These are phyloP conservation scores for Hypoxylon sp. DNA, from an alignment of 2,329 filamentous ascomycete genomes.

Conservation along the genomic window DNA sequence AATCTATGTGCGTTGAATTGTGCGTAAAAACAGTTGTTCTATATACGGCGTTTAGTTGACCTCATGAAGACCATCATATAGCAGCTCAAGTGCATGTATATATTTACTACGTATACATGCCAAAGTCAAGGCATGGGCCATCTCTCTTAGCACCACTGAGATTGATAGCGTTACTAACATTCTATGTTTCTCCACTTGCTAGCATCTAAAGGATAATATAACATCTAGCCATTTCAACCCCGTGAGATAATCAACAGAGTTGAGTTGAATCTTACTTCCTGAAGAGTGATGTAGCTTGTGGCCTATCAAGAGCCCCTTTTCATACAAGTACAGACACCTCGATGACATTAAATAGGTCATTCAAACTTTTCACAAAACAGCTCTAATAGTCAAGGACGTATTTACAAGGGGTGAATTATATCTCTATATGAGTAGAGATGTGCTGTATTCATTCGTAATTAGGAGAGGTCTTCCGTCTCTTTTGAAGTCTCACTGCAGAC, in stretches of 20 bases:
- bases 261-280: background rate
- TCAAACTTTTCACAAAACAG: background rate
- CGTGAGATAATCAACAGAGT: background rate
- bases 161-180: too few species aligned
- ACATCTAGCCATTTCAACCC: too few species aligned
- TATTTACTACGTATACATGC: too few species aligned
- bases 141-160: too few species aligned
- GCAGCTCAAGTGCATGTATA: background rate
- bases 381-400: background rate
- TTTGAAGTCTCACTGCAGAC: slow-evolving; percentile 23
- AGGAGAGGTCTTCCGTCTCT: slow-evolving; percentile 28
- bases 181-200: too few species aligned
- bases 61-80: background rate
- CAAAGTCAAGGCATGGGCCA: too few species aligned
- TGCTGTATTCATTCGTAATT: slow-evolving; percentile 17
- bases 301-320: background rate
- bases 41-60: too few species aligned
- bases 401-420: slow-evolving; percentile 20
- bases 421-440: slow-evolving; percentile 35
- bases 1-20: background rate
- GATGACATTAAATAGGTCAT: background rate
- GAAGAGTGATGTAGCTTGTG: background rate
- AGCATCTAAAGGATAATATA: too few species aligned
- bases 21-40: background rate
- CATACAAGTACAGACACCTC: background rate